A percentile compares a stretch with the other conserved stretches of the same genome.
phyloP scores from a whole-genome alignment of 1,284 basidiomycete genomes.

The Puccinia polysora region DNA sequence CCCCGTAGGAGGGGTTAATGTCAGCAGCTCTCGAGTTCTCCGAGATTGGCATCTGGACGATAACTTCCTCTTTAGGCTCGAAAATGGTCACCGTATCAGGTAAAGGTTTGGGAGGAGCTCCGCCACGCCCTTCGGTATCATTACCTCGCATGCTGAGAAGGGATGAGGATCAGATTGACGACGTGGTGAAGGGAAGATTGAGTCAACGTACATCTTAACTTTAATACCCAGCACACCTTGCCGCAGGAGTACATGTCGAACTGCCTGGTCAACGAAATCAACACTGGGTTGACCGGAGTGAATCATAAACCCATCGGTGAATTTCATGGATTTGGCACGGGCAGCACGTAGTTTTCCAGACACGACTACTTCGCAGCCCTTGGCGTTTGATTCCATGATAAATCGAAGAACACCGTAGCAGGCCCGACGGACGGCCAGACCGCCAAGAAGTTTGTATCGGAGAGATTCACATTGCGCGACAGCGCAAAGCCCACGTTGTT shows the following conservation, averaged over 20 bases:
- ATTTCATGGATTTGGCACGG: slow-evolving; percentile 99
- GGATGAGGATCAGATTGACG: background rate
- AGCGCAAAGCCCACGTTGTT: slow-evolving; percentile 96
- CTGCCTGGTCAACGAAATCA: slow-evolving; percentile 97
- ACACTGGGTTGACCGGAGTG: slow-evolving; percentile 98
- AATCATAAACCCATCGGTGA: slow-evolving; percentile 99
- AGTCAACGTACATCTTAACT: slow-evolving; percentile 83
- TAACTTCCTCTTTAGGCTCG: slow-evolving; percentile 59
- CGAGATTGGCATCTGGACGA: slow-evolving; percentile 45
- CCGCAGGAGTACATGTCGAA: slow-evolving; percentile 94
- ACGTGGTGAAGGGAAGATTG: background rate
- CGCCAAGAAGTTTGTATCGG: slow-evolving; percentile 98
- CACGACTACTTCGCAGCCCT: slow-evolving; percentile 99
- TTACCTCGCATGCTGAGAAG: slow-evolving; percentile 81
- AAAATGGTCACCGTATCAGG: slow-evolving; percentile 90
- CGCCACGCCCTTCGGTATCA: slow-evolving; percentile 82
- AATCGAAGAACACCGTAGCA: slow-evolving; percentile 99
- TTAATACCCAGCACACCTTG: slow-evolving; percentile 99
- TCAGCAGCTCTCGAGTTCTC: slow-evolving; percentile 44
- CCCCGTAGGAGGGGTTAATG: slow-evolving; percentile 25
- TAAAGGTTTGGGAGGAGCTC: slow-evolving; percentile 80
- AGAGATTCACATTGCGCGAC: slow-evolving; percentile 98
- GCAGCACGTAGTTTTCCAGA: slow-evolving; percentile 99
- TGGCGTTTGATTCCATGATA: slow-evolving; percentile 99
- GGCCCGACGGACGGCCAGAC: slow-evolving; percentile 97